Conservation (phyloP, 306 rosid genomes). For the Carpinus viminea region DNA sequence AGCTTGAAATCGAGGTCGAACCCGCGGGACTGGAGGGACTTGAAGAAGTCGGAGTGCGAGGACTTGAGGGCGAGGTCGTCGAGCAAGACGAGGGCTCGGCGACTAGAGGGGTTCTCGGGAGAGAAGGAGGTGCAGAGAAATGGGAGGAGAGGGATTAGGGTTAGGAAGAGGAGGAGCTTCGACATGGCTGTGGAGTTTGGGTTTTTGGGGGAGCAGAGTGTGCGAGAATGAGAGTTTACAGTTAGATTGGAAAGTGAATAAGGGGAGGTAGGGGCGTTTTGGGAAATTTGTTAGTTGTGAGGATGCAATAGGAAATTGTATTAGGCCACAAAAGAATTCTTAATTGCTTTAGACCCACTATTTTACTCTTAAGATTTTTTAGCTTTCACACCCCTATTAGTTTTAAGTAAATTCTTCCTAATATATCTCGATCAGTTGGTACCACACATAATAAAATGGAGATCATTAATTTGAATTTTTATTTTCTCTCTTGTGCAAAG, state of each 20-base stretch:
- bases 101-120: conserved; percentile 68
- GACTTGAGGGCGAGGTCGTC: conserved; percentile 87
- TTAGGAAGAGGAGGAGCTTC: conserved; percentile 55
- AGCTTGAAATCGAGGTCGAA: conserved; percentile 92
- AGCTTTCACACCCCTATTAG: too few relatives aligned
- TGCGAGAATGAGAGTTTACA: conserved; percentile 4
- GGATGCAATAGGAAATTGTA: too few relatives aligned
- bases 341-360: too few relatives aligned
- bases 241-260: conserved; percentile 5
- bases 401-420: too few relatives aligned
- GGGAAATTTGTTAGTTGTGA: neutral
- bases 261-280: neutral
- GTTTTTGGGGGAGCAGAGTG: conserved; percentile 18
- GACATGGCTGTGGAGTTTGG: conserved; percentile 42
- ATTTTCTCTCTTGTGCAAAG: too few relatives aligned
- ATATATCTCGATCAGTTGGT: too few relatives aligned
- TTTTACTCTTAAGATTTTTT: too few relatives aligned
- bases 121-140: conserved; percentile 66
- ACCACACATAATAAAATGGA: too few relatives aligned
- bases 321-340: too few relatives aligned
- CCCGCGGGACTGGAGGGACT: conserved; percentile 81
- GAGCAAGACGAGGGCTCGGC: conserved; percentile 76
- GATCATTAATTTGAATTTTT: too few relatives aligned
- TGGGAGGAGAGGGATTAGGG: conserved; percentile 60
- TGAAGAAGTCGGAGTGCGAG: conserved; percentile 83